Conservation (phyloP, 1,284 basidiomycete species). For the Puccinia triticina region DNA sequence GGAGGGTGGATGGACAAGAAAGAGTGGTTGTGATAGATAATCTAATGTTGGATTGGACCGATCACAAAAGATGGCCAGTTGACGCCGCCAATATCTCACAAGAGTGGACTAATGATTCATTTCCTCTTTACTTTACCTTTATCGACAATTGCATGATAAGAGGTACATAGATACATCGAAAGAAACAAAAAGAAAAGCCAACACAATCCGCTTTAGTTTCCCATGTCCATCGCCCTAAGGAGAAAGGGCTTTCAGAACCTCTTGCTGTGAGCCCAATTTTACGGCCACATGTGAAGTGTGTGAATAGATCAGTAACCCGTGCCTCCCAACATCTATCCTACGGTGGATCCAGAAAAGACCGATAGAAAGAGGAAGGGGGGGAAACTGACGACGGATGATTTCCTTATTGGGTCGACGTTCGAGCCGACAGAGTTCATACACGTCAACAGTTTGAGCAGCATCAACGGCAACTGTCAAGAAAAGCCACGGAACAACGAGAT, state of each 20-base stretch:
- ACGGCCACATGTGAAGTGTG: neutral
- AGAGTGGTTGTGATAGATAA: too few species aligned
- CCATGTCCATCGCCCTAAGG: neutral
- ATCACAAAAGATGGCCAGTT: too few species aligned
- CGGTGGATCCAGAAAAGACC: neutral
- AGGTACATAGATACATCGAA: too few species aligned
- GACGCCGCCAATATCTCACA: too few species aligned
- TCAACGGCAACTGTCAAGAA: constrained; percentile 26
- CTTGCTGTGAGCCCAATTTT: neutral
- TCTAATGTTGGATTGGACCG: too few species aligned
- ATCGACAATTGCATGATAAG: too few species aligned
- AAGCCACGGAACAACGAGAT: neutral
- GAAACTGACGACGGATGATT: constrained; percentile 33
- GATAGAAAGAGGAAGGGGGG: neutral
- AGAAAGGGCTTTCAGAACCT: constrained; percentile 30
- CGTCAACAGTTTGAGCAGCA: constrained; percentile 25
- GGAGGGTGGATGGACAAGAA: too few species aligned
- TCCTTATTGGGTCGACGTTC: constrained; percentile 7
- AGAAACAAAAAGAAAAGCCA: too few species aligned
- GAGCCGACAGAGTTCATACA: constrained; percentile 31
- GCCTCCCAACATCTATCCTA: neutral
- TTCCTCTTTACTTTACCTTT: too few species aligned
- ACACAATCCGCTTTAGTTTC: too few species aligned
- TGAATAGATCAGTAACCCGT: neutral
- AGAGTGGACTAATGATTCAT: too few species aligned